Conservation (phyloP, 2,329 filamentous ascomycete genomes). For the Sporothrix dimorphospora region DNA sequence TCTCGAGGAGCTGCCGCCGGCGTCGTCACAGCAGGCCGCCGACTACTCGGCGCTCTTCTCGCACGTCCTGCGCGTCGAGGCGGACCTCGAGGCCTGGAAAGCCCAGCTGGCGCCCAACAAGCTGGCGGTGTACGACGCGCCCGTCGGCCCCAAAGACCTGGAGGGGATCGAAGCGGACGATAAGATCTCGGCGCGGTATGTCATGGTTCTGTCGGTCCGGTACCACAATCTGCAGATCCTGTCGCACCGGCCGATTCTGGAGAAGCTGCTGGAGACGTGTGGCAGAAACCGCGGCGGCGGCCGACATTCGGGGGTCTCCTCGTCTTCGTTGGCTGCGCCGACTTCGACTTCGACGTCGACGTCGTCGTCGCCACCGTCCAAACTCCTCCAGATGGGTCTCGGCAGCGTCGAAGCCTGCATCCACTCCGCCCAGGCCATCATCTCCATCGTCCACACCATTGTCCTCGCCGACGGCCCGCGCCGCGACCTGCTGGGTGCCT, state of each 20-base stretch:
- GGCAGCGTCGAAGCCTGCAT: conserved; percentile 18
- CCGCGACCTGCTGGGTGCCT: conserved; percentile 24
- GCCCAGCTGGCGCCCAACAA: conserved; percentile 37
- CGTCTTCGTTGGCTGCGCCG: conserved; percentile 25
- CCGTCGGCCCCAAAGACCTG: neutral
- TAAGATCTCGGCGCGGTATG: conserved; percentile 14
- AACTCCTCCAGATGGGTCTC: conserved; percentile 26
- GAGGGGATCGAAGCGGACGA: conserved; percentile 26
- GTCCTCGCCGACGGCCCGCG: conserved; percentile 7
- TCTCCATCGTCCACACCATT: conserved; percentile 23
- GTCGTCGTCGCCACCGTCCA: conserved; percentile 35
- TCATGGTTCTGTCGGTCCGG: conserved; percentile 44
- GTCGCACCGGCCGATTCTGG: conserved; percentile 39
- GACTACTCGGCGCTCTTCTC: conserved; percentile 39
- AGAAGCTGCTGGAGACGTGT: conserved; percentile 33
- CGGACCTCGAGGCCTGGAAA: conserved; percentile 46
- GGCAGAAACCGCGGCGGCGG: neutral
- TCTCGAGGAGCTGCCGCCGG: conserved; percentile 34
- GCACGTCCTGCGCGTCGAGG: conserved; percentile 45
- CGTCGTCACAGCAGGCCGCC: conserved; percentile 27
- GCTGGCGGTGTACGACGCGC: conserved; percentile 33
- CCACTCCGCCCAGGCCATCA: conserved; percentile 22
- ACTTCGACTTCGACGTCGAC: conserved; percentile 32
- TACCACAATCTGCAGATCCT: conserved; percentile 43
- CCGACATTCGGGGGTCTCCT: neutral